phyloP scores from a whole-genome alignment of 1,139 yeast genomes.

The Pneumocystis jirovecii region DNA sequence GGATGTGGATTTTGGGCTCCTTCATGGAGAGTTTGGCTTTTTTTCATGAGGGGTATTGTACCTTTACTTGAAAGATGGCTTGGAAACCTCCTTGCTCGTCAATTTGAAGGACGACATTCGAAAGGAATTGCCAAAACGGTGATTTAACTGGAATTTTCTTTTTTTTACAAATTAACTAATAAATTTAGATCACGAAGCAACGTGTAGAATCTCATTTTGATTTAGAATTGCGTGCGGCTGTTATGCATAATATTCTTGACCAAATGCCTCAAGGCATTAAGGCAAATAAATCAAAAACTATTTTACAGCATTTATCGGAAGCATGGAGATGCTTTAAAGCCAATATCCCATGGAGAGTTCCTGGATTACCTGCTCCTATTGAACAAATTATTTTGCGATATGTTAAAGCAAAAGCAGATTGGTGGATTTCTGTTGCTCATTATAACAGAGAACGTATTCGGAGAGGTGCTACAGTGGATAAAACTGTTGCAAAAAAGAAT shows the following conservation, averaged over 20 bases:
- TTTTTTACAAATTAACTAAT: neutral
- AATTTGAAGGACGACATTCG: slow-evolving; percentile 87
- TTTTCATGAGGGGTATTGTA: slow-evolving; percentile 80
- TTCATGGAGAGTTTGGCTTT: slow-evolving; percentile 94
- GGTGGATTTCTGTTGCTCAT: slow-evolving; percentile 91
- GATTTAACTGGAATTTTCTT: neutral
- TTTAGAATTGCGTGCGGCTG: slow-evolving; percentile 82
- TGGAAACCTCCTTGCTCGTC: slow-evolving; percentile 79
- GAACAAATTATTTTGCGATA: slow-evolving; percentile 76
- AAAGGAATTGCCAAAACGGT: slow-evolving; percentile 78
- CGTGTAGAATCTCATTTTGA: slow-evolving; percentile 91
- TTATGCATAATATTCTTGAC: slow-evolving; percentile 86
- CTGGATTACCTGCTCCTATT: slow-evolving; percentile 86
- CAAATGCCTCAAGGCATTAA: slow-evolving; percentile 94
- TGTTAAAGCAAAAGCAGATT: slow-evolving; percentile 89
- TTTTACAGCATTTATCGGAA: slow-evolving; percentile 85
- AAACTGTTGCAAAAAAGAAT: slow-evolving; percentile 84
- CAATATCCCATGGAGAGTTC: slow-evolving; percentile 94
- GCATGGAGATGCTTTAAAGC: slow-evolving; percentile 99
- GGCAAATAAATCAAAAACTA: slow-evolving; percentile 72
- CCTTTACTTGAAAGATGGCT: slow-evolving; percentile 91
- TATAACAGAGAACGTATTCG: slow-evolving; percentile 78
- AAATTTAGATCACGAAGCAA: slow-evolving; percentile 57
- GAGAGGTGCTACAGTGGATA: slow-evolving; percentile 81
- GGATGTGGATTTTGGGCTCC: slow-evolving; percentile 99